Percentiles rank a stretch among this genome's conserved stretches.
Evolutionary conservation across 2,329 filamentous ascomycete genomes (phyloP).

Genomic region (Fusarium sp.): DNA sequence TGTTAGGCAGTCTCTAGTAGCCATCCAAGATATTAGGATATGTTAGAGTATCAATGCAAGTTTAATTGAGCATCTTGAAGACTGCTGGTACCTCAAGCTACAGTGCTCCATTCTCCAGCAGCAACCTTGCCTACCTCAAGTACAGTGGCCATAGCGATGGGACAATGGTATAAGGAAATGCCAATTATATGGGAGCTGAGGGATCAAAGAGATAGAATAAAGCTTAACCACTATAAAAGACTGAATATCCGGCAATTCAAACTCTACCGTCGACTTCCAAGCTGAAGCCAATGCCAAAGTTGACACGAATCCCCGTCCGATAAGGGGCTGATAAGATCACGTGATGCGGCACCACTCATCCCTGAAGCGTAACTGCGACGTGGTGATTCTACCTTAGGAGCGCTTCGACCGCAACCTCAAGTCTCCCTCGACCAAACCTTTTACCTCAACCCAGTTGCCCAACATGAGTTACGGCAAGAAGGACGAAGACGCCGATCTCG

Average conservation of each 20-base stretch:
- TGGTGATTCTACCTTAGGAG: constrained; percentile 49
- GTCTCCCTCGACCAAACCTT: constrained; percentile 46
- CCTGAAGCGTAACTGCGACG: constrained; percentile 50
- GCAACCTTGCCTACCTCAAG: background rate
- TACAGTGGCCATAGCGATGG: background rate
- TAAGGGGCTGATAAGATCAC: constrained; percentile 46
- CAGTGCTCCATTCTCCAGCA: constrained; percentile 11
- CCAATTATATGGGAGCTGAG: background rate
- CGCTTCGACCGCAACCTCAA: constrained; percentile 46
- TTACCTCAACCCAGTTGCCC: constrained; percentile 51
- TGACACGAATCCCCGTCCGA: constrained; percentile 41
- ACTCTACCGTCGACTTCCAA: background rate
- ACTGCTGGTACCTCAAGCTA: constrained; percentile 8
- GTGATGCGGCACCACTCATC: constrained; percentile 44
- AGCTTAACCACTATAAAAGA: background rate
- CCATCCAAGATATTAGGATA: accelerated
- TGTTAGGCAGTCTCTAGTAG: accelerated
- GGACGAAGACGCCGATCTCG: constrained; percentile 95
- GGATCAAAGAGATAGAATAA: background rate
- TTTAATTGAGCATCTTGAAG: background rate
- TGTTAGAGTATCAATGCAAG: background rate
- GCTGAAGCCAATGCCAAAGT: constrained; percentile 25
- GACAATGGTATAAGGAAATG: background rate
- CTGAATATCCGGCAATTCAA: background rate
- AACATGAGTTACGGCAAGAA: constrained; percentile 98